These are phyloP conservation scores for Chaetomidium leptoderma DNA, from an alignment of 495 filamentous ascomycete genomes.

Conservation along the genomic window DNA sequence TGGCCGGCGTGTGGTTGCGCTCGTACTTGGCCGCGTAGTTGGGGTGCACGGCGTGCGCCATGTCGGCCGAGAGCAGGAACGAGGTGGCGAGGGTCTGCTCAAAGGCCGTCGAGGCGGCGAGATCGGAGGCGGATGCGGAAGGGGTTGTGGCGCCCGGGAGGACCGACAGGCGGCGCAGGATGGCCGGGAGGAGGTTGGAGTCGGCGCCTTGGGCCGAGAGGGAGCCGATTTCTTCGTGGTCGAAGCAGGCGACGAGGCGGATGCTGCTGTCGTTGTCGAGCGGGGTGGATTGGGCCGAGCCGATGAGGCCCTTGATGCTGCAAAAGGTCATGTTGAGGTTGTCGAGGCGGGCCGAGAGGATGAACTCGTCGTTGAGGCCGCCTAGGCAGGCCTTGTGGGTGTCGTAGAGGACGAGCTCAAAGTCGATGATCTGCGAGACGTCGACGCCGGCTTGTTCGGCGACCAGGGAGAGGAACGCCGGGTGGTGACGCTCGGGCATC, in stretches of 20 bases:
- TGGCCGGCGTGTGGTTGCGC: constrained; percentile 79
- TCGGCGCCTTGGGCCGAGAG: constrained; percentile 87
- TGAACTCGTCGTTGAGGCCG: constrained; percentile 87
- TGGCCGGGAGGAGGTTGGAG: constrained; percentile 83
- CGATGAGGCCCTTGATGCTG: constrained; percentile 72
- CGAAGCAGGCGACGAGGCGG: constrained; percentile 85
- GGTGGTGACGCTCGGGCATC: constrained; percentile 81
- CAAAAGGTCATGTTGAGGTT: constrained; percentile 96
- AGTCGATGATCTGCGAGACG: constrained; percentile 74
- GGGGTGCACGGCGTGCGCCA: constrained; percentile 92
- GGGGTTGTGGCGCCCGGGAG: constrained; percentile 52
- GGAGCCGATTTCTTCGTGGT: constrained; percentile 97
- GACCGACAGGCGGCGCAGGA: constrained; percentile 82
- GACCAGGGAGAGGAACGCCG: constrained; percentile 77
- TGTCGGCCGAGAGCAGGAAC: constrained; percentile 93
- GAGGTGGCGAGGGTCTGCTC: constrained; percentile 90
- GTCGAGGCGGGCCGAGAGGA: constrained; percentile 88
- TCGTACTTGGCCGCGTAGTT: constrained; percentile 94
- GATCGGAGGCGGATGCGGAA: constrained; percentile 37
- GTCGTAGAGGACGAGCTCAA: constrained; percentile 93
- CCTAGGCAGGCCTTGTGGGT: constrained; percentile 86
- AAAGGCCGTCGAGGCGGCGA: constrained; percentile 68
- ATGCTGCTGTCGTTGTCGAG: constrained; percentile 75
- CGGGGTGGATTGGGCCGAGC: constrained; percentile 59
- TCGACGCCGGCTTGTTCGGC: constrained; percentile 70